Evolutionary conservation across 768 basidiomycete genomes (phyloP), one percentile per base, ranked within the genome.

Genomic region (Tylopilus vinaceipallidus): DNA sequence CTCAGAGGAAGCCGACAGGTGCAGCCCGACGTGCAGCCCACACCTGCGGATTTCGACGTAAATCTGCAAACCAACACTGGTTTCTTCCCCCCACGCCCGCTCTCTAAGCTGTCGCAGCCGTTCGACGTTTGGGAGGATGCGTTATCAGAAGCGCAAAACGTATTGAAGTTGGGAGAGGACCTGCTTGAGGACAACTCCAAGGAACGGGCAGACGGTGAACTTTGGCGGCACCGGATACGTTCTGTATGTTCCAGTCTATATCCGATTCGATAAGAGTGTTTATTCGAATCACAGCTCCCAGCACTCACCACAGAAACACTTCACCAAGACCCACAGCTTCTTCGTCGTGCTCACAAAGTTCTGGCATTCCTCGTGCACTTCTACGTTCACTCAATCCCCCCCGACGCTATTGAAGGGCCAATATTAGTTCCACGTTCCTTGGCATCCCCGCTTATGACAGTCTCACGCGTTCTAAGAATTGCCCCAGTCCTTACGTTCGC

Each of bases 401-500:
- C 70, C 5, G 58, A 70, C 16, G 60, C 71, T 29, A 51, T 63
- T 40, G 64, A 69, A 42, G 63, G 56, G 32, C 66, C 81, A 2
- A 68, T 83, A 34, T 60, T 77, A 43, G 80, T 99, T 29, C 95
- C 95, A 3, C 75, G 80, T 51, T 77, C 86, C 10, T 73, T 99
- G 34, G 79, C 91, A 1, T 68, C 89, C 20, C 95, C 95, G 0
- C 75, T 97, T 24, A 78, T 90, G 24, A 62, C 77, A 16, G 82
- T 95, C 40, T 95, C 92, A 13, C 76, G 77, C 10, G 69, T 78
- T 44, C 78, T 99, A 35, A 83, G 82, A 44, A 84, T 95, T n/a
- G 93, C 95, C 6, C 95, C 95, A 4, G 82, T 99, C 54, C 75
- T 98, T 56, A 99, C 95, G 0, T 99, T 93, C 64, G 90, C 95